Base-by-base conservation (phyloP, 1,284 basidiomycete genomes). In the Ceratorhiza oryzae-sativae region DNA sequence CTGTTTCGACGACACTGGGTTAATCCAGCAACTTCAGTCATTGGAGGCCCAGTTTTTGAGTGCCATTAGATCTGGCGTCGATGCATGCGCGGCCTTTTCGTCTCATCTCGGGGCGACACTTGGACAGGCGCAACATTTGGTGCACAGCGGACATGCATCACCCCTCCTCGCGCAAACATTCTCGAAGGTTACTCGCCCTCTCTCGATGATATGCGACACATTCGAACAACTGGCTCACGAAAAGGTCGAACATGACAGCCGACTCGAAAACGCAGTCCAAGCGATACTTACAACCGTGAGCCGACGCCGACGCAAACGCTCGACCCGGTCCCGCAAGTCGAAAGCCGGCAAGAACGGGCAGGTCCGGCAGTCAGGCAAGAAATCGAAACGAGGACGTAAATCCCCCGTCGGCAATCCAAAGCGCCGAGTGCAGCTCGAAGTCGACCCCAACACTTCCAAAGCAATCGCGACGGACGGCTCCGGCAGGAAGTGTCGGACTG, bases 341-440 rank as follows among this genome's bases (percentile, higher is more conserved):
- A 68, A 68, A 30, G 65, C 65, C 34, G 65, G 65, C 12, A 68
- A 68, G 34, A 23, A n/a, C 53, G 65, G 65, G 9, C 36, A 30
- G 18, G 34, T 58, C 10, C 51, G 65, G 39, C 65, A 68, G 65
- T 68, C 65, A 10, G 65, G 65, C 15, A 68, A 68, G 51, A 68
- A 68, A 51, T 68, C 65, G 39, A 68, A 68, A 41, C 65, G 65
- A 12, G 65, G 65, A 13, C 65, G 39, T 27, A 68, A 68, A 41
- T 68, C 65, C 23, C 65, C 65, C 46, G 65, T 58, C 36, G 65
- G 65, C 20, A 68, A 68, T 39, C 65, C 65, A 20, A 68, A 68
- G 65, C 65, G 65, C 65, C 65, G 65, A 48, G 41, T 45, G n/a
- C 39, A 55, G 34, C 20, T 58, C 65, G 39, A 46, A 32, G 41